These are phyloP conservation scores for Erigeron canadensis DNA, from an alignment of 129 eudicot species.

Conservation along the genomic window DNA sequence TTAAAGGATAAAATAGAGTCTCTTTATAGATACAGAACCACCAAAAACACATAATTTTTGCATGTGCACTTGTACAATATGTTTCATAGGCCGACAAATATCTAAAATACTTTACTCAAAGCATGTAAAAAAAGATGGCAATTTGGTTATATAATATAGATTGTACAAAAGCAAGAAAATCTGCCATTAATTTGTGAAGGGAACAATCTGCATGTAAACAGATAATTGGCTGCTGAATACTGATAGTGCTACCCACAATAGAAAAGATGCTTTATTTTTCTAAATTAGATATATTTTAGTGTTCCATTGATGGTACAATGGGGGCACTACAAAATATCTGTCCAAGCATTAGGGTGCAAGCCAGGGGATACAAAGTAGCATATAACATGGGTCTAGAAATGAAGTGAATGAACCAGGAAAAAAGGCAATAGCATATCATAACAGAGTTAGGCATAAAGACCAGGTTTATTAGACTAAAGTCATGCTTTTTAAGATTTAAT, in stretches of 20 bases:
- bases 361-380: slow-evolving; percentile 21
- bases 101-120: slow-evolving; percentile 13
- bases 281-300: slow-evolving; percentile 21
- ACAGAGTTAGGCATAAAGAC: slow-evolving; percentile 27
- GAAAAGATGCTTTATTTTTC: slow-evolving; percentile 8
- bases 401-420: slow-evolving; percentile 19
- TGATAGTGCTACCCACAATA: slow-evolving; percentile 30
- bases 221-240: slow-evolving; percentile 23
- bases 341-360: slow-evolving; percentile 33
- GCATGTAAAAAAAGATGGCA: slow-evolving; percentile 26
- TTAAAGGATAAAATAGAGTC: slow-evolving; percentile 23
- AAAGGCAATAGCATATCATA: slow-evolving; percentile 22
- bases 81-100: slow-evolving; percentile 22
- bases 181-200: slow-evolving; percentile 22
- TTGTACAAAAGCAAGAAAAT: no score
- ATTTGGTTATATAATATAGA: slow-evolving; percentile 19
- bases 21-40: slow-evolving; percentile 23
- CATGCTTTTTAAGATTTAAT: slow-evolving; percentile 5
- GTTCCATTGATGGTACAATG: slow-evolving; percentile 23
- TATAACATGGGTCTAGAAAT: slow-evolving; percentile 20
- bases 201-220: slow-evolving; percentile 22
- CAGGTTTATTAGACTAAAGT: slow-evolving; percentile 12
- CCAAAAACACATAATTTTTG: slow-evolving; percentile 28
- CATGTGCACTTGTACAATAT: no score
- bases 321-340: slow-evolving; percentile 20